Percentiles rank a stretch among this genome's conserved stretches.
Evolutionary conservation across 208 protist genomes (phyloP).

Genomic region (Trypanosoma rangeli): DNA sequence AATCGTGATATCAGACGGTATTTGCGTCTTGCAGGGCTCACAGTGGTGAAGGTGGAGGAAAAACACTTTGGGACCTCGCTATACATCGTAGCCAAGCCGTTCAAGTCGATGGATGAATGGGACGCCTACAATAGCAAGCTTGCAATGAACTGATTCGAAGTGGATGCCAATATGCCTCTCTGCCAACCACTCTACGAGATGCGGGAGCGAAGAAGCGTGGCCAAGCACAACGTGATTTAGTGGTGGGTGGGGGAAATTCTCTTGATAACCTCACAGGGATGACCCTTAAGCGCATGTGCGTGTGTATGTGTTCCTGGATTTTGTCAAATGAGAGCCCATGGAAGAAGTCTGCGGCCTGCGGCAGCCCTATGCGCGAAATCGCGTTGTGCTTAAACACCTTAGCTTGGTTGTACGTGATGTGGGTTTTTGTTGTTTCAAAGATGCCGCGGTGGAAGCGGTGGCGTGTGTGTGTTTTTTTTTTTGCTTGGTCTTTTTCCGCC

Average conservation of each 20-base stretch:
- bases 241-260: neutral
- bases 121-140: constrained; percentile 27
- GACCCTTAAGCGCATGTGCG: neutral
- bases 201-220: neutral
- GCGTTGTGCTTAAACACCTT: too few relatives aligned
- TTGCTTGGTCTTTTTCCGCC: neutral
- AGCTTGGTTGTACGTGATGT: too few relatives aligned
- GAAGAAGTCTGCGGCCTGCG: neutral
- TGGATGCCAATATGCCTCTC: neutral
- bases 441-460: neutral
- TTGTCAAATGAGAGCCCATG: neutral
- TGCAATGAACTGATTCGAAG: constrained; percentile 2
- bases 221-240: neutral
- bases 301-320: neutral
- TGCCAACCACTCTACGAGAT: neutral
- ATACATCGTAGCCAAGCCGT: constrained; percentile 82
- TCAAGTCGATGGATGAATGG: constrained; percentile 78
- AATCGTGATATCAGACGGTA: constrained; percentile 83
- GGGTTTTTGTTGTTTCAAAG: too few relatives aligned
- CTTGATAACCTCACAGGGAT: neutral
- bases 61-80: constrained; percentile 90
- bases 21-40: constrained; percentile 64
- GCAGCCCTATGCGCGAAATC: neutral
- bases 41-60: constrained; percentile 59
- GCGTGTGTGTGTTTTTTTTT: neutral